Conservation (phyloP, 2,329 filamentous ascomycete species). For the Colletotrichum tofieldiae region DNA sequence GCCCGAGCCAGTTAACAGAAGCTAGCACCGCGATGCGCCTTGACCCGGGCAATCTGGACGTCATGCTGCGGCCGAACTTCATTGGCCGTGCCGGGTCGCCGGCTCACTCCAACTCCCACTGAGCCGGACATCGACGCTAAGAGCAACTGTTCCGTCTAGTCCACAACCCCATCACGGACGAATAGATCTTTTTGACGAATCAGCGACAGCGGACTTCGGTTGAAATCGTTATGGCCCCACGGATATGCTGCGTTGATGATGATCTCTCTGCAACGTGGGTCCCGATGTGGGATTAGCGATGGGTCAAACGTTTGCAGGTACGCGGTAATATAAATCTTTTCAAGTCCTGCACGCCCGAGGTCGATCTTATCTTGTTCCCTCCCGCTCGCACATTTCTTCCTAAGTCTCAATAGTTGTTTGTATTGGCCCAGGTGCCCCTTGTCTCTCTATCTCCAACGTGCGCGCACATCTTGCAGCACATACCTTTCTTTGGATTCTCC, state of each 20-base stretch:
- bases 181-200: constrained; percentile 33
- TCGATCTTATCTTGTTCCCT: background rate
- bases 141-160: constrained; percentile 15
- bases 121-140: constrained; percentile 1
- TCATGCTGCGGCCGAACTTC: background rate
- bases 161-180: constrained; percentile 12
- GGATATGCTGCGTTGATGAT: constrained; percentile 47
- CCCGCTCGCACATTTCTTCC: background rate
- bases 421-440: background rate
- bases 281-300: constrained; percentile 16
- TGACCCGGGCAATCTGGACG: background rate
- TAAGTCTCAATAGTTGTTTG: background rate
- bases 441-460: constrained; percentile 5
- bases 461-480: constrained; percentile 4
- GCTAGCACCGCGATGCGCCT: background rate
- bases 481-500: background rate
- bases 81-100: constrained; percentile 4
- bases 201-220: constrained; percentile 49
- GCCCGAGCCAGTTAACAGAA: no score
- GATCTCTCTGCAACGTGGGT: constrained; percentile 30
- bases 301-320: constrained; percentile 17
- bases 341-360: background rate
- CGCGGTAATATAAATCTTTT: constrained; percentile 33
- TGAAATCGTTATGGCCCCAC: constrained; percentile 59
- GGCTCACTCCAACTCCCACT: background rate